Percentiles rank a stretch among this genome's conserved stretches.
Conservation (phyloP, 345 rosid genomes). For the Odontarrhena argentea region DNA sequence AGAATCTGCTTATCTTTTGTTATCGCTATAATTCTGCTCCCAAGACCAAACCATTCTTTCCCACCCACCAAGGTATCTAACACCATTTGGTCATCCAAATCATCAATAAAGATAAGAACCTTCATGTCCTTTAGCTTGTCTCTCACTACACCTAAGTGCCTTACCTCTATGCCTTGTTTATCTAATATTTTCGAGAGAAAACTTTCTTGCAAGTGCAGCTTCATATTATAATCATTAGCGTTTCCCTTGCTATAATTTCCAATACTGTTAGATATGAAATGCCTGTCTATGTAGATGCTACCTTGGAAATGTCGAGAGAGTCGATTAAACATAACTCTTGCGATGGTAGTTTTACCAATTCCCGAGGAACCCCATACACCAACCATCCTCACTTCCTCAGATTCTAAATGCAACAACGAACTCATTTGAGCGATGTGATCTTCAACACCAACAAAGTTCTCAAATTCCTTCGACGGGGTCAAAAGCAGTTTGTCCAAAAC, state of each 20-base stretch:
- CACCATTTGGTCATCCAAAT: too few relatives aligned
- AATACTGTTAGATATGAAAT: background rate
- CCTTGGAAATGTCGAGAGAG: conserved; percentile 7
- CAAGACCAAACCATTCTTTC: too few relatives aligned
- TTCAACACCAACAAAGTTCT: background rate
- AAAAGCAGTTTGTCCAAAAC: background rate
- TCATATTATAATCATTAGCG: too few relatives aligned
- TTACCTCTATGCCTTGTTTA: conserved; percentile 7
- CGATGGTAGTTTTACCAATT: background rate
- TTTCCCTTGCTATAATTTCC: too few relatives aligned
- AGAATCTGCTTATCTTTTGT: too few relatives aligned
- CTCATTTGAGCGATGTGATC: background rate
- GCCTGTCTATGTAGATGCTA: background rate
- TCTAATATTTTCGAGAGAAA: background rate
- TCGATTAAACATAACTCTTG: background rate
- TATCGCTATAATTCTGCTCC: too few relatives aligned
- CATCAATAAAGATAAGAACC: too few relatives aligned
- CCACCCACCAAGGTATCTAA: too few relatives aligned
- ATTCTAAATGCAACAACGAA: background rate
- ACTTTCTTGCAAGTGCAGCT: background rate
- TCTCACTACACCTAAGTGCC: background rate
- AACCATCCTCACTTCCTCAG: background rate
- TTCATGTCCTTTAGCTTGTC: background rate
- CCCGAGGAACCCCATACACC: conserved; percentile 18
- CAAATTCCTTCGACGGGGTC: background rate